These are phyloP conservation scores for Vitis riparia DNA, from an alignment of 164 flowering plant species.

Conservation along the genomic window DNA sequence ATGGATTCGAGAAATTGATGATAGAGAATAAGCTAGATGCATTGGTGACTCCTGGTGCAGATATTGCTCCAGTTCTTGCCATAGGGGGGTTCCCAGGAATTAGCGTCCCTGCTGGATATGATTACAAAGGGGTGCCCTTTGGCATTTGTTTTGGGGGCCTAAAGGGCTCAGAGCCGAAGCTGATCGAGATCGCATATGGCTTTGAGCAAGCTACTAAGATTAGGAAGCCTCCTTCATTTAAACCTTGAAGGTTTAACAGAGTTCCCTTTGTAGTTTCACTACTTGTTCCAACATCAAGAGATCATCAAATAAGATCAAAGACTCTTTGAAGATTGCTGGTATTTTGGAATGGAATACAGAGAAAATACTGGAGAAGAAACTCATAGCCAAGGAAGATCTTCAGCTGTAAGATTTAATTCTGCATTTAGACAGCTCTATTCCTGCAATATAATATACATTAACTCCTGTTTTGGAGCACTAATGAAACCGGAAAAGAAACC, in stretches of 20 bases:
- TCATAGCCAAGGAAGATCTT: too few species aligned
- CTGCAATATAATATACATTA: too few species aligned
- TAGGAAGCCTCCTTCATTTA: constrained; percentile 31
- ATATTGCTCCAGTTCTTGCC: constrained; percentile 36
- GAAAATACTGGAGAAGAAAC: too few species aligned
- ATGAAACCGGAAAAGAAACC: too few species aligned
- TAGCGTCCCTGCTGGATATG: constrained; percentile 54
- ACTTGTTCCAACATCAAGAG: too few species aligned
- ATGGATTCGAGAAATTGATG: constrained; percentile 51
- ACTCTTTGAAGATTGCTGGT: too few species aligned
- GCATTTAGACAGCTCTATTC: too few species aligned
- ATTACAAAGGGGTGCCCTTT: constrained; percentile 33
- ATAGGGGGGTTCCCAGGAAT: constrained; percentile 56
- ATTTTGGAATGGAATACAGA: too few species aligned
- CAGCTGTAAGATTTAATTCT: too few species aligned
- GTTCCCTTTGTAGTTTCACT: background rate
- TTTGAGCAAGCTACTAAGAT: constrained; percentile 50
- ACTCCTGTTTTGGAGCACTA: too few species aligned
- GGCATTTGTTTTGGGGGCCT: constrained; percentile 57
- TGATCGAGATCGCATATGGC: constrained; percentile 49
- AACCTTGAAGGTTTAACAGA: background rate
- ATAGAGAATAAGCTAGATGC: constrained; percentile 41
- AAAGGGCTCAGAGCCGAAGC: constrained; percentile 45
- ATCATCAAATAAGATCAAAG: too few species aligned
- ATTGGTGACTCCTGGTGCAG: constrained; percentile 28